A percentile compares a stretch with the other conserved stretches of the same genome.
These are phyloP conservation scores for Rhizophagus sp. DNA, from an alignment of 192 early-diverging fungal species.

Conservation along the genomic window DNA sequence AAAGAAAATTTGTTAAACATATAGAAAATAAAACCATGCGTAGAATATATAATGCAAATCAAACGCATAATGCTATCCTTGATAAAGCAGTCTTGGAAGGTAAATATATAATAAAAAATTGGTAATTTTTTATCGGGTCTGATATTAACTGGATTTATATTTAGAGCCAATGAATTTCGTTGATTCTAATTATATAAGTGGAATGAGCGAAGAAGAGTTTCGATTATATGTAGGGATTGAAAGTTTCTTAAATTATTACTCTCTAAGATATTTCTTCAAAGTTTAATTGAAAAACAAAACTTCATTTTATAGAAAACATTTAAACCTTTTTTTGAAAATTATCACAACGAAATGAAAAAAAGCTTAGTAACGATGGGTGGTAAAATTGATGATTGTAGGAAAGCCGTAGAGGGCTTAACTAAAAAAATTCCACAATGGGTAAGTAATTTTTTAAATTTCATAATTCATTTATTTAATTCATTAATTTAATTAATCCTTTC, in stretches of 20 bases:
- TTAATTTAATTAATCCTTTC: not conserved
- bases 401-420: not conserved
- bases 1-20: not conserved
- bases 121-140: not conserved
- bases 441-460: too few relatives aligned
- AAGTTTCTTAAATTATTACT: not conserved
- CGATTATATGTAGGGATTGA: not conserved
- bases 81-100: too few relatives aligned
- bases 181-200: not conserved
- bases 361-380: not conserved
- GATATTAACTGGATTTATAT: not conserved
- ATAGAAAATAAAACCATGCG: too few relatives aligned
- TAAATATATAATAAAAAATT: not conserved
- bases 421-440: too few relatives aligned
- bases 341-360: not conserved
- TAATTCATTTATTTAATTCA: too few relatives aligned
- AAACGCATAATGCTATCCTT: too few relatives aligned
- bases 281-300: not conserved
- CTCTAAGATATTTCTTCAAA: not conserved
- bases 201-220: not conserved
- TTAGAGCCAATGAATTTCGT: not conserved
- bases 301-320: not conserved
- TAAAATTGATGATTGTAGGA: not conserved
- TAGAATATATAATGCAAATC: too few relatives aligned
- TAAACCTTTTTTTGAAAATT: not conserved